Evolutionary conservation across 768 basidiomycete genomes (phyloP).

Genomic region (Lactarius tabidus): DNA sequence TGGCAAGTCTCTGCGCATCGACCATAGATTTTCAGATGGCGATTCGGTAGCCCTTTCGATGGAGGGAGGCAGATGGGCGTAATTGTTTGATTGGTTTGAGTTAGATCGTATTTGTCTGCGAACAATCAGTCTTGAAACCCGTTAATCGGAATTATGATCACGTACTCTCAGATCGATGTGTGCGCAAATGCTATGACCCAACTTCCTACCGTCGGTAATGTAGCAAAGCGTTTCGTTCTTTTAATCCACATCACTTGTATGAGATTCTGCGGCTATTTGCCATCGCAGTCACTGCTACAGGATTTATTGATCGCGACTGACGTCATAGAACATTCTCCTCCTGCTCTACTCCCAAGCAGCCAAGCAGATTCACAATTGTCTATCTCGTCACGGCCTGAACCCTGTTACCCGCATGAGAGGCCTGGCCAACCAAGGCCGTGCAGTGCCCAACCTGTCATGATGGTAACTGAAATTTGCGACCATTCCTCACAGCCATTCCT

Average conservation of each 20-base stretch:
- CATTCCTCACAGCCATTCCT: not conserved
- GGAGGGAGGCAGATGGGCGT: not conserved
- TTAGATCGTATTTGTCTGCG: not conserved
- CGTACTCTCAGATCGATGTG: not conserved
- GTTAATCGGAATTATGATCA: not conserved
- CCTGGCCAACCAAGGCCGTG: not conserved
- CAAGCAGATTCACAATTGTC: not conserved
- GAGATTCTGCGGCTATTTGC: not conserved
- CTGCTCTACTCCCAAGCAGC: not conserved
- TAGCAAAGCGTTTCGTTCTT: not conserved
- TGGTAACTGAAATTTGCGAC: no score
- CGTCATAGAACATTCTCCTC: no score
- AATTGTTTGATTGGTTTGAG: not conserved
- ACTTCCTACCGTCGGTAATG: not conserved
- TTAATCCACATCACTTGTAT: not conserved
- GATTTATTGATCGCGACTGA: no score
- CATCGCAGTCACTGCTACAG: not conserved
- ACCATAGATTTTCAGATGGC: no score
- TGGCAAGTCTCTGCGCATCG: not conserved
- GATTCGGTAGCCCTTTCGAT: not conserved
- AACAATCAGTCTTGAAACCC: not conserved
- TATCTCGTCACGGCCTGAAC: no score
- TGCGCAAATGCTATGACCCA: not conserved
- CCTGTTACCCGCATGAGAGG: not conserved
- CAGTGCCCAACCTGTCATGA: not conserved